Evolutionary conservation across 805 yeast species (phyloP).

Genomic region (Saturnispora zaruensis): DNA sequence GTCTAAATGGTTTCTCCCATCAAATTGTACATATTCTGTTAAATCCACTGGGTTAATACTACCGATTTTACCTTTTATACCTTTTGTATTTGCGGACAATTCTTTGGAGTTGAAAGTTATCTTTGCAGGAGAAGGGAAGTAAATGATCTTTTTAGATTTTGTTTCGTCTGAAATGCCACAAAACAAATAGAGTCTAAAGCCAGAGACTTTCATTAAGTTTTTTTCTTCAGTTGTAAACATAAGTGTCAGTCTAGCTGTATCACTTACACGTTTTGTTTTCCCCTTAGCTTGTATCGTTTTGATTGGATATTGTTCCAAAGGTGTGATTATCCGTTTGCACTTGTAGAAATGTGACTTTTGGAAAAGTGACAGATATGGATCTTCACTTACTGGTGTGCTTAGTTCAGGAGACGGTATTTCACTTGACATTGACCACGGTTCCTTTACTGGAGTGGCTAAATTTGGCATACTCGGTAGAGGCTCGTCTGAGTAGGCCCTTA

Average conservation of each 20-base stretch:
- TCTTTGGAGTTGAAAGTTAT: slow-evolving; percentile 47
- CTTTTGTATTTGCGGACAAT: slow-evolving; percentile 52
- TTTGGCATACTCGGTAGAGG: slow-evolving; percentile 1
- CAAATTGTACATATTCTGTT: slow-evolving; percentile 37
- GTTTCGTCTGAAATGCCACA: slow-evolving; percentile 38
- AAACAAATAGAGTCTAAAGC: slow-evolving; percentile 40
- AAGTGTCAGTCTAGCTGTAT: slow-evolving; percentile 34
- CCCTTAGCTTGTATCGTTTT: background rate
- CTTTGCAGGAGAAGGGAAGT: slow-evolving; percentile 68
- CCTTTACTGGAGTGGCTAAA: background rate
- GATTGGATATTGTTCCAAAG: slow-evolving; percentile 24
- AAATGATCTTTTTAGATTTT: slow-evolving; percentile 29
- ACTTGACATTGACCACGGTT: background rate
- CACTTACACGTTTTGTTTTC: background rate
- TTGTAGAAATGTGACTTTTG: slow-evolving; percentile 49
- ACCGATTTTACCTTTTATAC: slow-evolving; percentile 68
- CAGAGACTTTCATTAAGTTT: slow-evolving; percentile 26
- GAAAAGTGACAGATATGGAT: slow-evolving; percentile 34
- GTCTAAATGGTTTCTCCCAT: slow-evolving; percentile 35
- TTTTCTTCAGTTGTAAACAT: slow-evolving; percentile 36
- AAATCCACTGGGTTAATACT: slow-evolving; percentile 78
- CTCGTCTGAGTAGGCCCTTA: slow-evolving; percentile 23
- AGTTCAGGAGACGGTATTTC: background rate
- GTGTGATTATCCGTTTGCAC: slow-evolving; percentile 38
- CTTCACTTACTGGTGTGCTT: background rate